These are phyloP conservation scores for Sporormia fimetaria DNA, from an alignment of 495 filamentous ascomycete genomes.

Conservation along the genomic window DNA sequence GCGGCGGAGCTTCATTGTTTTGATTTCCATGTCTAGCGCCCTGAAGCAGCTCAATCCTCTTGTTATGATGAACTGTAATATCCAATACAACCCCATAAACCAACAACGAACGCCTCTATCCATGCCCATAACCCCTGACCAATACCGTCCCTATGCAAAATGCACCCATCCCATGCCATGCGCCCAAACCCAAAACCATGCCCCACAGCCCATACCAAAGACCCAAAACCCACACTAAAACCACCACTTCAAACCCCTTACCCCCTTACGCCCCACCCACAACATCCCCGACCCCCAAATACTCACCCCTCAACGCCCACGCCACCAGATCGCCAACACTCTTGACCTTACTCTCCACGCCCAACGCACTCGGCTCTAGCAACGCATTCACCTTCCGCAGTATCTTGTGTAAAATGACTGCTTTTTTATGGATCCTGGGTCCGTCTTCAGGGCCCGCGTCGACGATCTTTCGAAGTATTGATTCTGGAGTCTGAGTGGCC, in stretches of 20 bases:
- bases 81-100: no score
- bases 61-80: no score
- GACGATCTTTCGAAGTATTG: conserved; percentile 4
- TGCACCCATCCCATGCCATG: no score
- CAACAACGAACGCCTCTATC: not conserved
- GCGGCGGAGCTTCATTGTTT: no score
- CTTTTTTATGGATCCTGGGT: conserved; percentile 21
- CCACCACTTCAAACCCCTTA: not conserved
- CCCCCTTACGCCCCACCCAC: conserved; percentile 1
- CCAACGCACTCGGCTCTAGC: conserved; percentile 24
- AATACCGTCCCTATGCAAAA: not conserved
- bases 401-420: conserved; percentile 21
- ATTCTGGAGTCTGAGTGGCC: not conserved
- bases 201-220: not conserved
- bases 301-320: conserved; percentile 28
- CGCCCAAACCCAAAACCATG: no score
- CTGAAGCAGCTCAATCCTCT: no score
- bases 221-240: not conserved
- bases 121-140: not conserved
- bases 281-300: conserved; percentile 29
- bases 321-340: conserved; percentile 28
- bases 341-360: conserved; percentile 10
- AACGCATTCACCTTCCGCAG: conserved; percentile 18
- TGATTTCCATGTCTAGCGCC: no score
- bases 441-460: conserved; percentile 1